Percentiles rank a stretch among this genome's conserved stretches.
Conservation (phyloP, 441 rosid species). For the Adansonia madagascariensis region DNA sequence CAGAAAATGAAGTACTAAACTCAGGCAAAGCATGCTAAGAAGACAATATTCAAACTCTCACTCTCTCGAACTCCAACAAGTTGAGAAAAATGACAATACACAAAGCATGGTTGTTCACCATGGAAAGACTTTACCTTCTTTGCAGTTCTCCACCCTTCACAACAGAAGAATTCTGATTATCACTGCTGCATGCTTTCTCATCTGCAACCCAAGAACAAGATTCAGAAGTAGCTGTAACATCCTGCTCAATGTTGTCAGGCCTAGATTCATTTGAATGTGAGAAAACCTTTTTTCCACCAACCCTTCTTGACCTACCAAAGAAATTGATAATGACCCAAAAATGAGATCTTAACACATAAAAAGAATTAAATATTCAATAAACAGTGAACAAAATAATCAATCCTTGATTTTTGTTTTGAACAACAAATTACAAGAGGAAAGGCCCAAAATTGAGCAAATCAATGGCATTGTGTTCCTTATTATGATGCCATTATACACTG, state of each 20-base stretch:
- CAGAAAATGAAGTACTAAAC: conserved; percentile 19
- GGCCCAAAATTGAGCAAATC: background rate
- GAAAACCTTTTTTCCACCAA: conserved; percentile 36
- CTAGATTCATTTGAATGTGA: conserved; percentile 45
- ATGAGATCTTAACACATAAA: background rate
- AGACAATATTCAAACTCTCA: conserved; percentile 13
- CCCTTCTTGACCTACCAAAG: conserved; percentile 55
- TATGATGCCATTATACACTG: background rate
- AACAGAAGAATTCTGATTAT: conserved; percentile 51
- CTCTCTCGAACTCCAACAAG: background rate
- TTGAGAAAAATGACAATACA: background rate
- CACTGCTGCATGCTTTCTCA: conserved; percentile 70
- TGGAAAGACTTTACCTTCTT: conserved; percentile 48
- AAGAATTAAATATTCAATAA: conserved; percentile 9
- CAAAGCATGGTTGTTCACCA: background rate
- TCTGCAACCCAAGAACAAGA: conserved; percentile 74
- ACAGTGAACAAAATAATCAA: background rate
- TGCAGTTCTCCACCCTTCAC: conserved; percentile 46
- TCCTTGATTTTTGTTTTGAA: conserved; percentile 11
- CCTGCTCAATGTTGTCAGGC: conserved; percentile 46
- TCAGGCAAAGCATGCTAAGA: background rate
- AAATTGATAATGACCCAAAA: conserved; percentile 1
- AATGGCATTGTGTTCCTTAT: background rate
- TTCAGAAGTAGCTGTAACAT: conserved; percentile 64
- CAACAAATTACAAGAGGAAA: conserved; percentile 8